A percentile compares a stretch with the other conserved stretches of the same genome.
Conservation (phyloP, 176 grass and related monocot species). For the Ensete glaucum region DNA sequence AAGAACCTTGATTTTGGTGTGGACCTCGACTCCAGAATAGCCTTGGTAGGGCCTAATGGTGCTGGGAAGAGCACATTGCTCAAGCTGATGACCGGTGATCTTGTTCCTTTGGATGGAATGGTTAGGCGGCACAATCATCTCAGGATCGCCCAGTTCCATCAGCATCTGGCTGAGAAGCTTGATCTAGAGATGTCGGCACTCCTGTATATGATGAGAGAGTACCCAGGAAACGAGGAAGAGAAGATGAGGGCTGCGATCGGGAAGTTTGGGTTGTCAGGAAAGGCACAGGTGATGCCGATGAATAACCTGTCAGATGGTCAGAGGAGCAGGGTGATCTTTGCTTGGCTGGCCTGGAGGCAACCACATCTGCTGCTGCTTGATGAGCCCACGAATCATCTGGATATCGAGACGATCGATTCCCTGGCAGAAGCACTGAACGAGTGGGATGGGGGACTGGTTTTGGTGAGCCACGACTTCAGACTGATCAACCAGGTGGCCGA, state of each 20-base stretch:
- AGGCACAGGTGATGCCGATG: conserved; percentile 23
- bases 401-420: conserved; percentile 30
- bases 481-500: conserved; percentile 18
- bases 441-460: conserved; percentile 21
- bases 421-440: conserved; percentile 27
- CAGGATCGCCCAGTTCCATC: conserved; percentile 25
- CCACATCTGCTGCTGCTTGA: conserved; percentile 21
- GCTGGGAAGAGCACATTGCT: conserved; percentile 29
- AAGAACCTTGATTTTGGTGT: conserved; percentile 23
- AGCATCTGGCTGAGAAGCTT: conserved; percentile 27
- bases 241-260: conserved; percentile 25
- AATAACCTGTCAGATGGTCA: conserved; percentile 29
- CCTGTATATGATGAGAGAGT: conserved; percentile 24
- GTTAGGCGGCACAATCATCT: conserved; percentile 25
- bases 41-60: conserved; percentile 27
- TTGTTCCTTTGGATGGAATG: conserved; percentile 17
- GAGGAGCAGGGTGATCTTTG: conserved; percentile 23
- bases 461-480: conserved; percentile 30
- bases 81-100: conserved; percentile 19
- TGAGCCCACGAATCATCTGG: conserved; percentile 25
- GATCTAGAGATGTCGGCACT: conserved; percentile 20
- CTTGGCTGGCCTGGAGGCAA: conserved; percentile 19
- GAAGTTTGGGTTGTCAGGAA: conserved; percentile 25
- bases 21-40: conserved; percentile 22
- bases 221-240: conserved; percentile 24